Base-by-base conservation (phyloP, 2,329 filamentous ascomycete genomes). In the Talaromyces sp. region DNA sequence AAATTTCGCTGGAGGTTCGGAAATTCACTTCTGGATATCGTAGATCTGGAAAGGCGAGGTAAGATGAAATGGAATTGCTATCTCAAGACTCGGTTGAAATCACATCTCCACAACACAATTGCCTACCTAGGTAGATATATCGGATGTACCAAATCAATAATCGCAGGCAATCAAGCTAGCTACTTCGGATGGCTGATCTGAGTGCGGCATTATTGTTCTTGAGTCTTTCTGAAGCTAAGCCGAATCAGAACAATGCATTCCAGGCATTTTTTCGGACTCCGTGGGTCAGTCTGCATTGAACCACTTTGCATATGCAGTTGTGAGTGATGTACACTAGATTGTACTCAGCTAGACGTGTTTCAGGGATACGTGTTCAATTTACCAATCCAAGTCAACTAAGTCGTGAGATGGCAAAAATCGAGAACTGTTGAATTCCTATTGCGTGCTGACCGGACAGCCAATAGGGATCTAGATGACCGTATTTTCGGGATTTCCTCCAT, bases 231-330 rank as follows among this genome's bases (percentile, higher is more conserved):
- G 29, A 54, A 34, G 29, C 51, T 54, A 34, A 19, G 27, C 29
- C 29, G n/a, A 27, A 53, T 54, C 17, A 34, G 51, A 54, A 13
- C 27, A 47, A 47, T 17, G 17, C 27, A 49, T 34, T 7, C n/a
- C 27, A 47, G 27, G 43, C 36, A 17, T 60, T 15, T 47, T 60
- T 27, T 27, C 10, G 58, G 27, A 19, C 27, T 47, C 47, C 13
- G 58, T 47, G 58, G 58, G 38, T 45, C 47, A 27, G 22, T 27
- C 58, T 49, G 58, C 27, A 47, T 47, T 49, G 58, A 19, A 22
- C 4, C 29, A 15, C 40, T 27, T 49, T 40, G 27, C 38, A 34
- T 59, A 54, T 54, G 29, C 51, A 54, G 51, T 54, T n/a, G 10
- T 19, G 27, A 54, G 51, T 54, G 29, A n/a, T 19, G 27, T 34